Conservation (phyloP, 805 yeast species). For the Zygosaccharomyces bailii region DNA sequence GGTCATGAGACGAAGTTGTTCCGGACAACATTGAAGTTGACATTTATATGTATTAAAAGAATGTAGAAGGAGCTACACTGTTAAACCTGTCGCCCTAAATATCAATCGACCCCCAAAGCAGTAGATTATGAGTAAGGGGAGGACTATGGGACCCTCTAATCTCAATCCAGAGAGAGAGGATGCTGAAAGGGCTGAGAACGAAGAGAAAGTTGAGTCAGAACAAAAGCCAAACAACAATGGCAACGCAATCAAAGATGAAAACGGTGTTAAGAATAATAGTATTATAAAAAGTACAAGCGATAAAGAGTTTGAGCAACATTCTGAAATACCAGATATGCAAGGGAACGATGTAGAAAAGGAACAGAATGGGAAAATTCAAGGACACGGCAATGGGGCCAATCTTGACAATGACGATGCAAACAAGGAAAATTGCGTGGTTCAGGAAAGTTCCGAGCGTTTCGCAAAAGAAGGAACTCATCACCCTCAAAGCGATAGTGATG, state of each 20-base stretch:
- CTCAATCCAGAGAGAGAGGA: background rate
- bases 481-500: constrained; percentile 26
- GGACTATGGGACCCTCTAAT: background rate
- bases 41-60: background rate
- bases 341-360: too few species aligned
- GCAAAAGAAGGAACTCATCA: background rate
- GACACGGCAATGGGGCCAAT: too few species aligned
- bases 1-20: background rate
- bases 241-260: background rate
- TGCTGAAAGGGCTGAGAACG: background rate
- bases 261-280: too few species aligned
- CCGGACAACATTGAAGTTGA: background rate
- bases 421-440: background rate
- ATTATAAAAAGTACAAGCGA: too few species aligned
- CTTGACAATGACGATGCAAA: background rate
- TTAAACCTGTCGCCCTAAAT: too few species aligned
- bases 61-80: background rate
- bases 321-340: too few species aligned
- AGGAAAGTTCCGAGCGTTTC: too few species aligned
- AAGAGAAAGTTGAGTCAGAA: background rate
- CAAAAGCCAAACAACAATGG: background rate
- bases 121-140: background rate
- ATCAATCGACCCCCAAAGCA: background rate
- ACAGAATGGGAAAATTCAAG: too few species aligned
- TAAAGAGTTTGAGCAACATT: too few species aligned